Evolutionary conservation across 495 filamentous ascomycete genomes (phyloP).

Genomic region (Penicillium daleae): DNA sequence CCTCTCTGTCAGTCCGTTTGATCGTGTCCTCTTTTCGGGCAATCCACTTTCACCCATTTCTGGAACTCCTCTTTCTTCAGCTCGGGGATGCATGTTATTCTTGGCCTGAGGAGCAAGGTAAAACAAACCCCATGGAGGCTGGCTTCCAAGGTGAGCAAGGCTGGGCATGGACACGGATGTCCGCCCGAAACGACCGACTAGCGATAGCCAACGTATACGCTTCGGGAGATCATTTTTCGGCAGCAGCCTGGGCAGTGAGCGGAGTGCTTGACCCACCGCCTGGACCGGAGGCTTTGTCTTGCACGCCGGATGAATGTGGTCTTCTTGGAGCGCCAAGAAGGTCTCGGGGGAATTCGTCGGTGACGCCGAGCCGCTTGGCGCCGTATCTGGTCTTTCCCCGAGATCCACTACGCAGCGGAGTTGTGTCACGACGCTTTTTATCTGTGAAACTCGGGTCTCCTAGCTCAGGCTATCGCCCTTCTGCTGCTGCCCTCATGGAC

Average conservation of each 20-base stretch:
- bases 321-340: slow-evolving; percentile 24
- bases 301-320: slow-evolving; percentile 4
- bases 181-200: not conserved
- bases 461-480: not conserved
- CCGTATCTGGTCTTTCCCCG: slow-evolving; percentile 9
- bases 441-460: not conserved
- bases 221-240: not conserved
- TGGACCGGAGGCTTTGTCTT: not conserved
- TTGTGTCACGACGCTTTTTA: slow-evolving; percentile 9
- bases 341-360: slow-evolving; percentile 23
- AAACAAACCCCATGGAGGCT: not conserved
- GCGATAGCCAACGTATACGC: not conserved
- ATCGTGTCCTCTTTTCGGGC: not conserved
- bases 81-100: not conserved
- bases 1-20: not conserved
- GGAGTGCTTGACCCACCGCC: not conserved
- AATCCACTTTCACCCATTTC: not conserved
- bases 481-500: not conserved
- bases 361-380: slow-evolving; percentile 29
- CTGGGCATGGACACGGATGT: not conserved
- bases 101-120: not conserved
- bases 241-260: not conserved
- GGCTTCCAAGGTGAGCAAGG: not conserved
- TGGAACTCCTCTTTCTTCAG: not conserved
- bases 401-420: slow-evolving; percentile 4